Percentiles rank a stretch among this genome's conserved stretches.
These are phyloP conservation scores for Dictyostelium intermedium DNA, from an alignment of 78 protist species.

Conservation along the genomic window DNA sequence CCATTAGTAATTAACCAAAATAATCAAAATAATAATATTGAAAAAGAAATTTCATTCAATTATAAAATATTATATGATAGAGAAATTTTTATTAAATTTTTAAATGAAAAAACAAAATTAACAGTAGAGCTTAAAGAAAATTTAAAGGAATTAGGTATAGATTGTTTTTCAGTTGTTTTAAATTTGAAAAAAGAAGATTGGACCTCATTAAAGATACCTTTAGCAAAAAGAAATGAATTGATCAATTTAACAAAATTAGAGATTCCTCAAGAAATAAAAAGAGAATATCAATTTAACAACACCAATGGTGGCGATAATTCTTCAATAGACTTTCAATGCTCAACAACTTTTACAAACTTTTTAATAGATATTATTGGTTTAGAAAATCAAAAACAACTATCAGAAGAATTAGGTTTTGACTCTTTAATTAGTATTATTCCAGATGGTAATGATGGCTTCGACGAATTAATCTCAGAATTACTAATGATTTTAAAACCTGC, in stretches of 20 bases:
- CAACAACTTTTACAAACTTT: not conserved
- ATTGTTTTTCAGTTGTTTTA: constrained; percentile 22
- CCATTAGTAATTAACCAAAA: not conserved
- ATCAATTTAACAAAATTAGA: constrained; percentile 13
- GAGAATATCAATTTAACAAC: not conserved
- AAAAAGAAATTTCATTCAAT: not conserved
- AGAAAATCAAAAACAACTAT: not conserved
- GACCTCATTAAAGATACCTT: constrained; percentile 15
- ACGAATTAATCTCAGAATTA: not conserved
- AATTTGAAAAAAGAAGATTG: constrained; percentile 33
- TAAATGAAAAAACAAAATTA: constrained; percentile 17
- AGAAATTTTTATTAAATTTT: not conserved
- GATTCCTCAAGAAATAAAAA: not conserved
- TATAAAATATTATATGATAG: constrained; percentile 10
- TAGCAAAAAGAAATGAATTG: constrained; percentile 12
- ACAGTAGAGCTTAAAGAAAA: not conserved
- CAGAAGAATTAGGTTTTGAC: not conserved
- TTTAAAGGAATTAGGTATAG: not conserved
- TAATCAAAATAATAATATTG: not conserved
- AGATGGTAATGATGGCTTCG: not conserved
- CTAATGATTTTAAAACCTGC: not conserved
- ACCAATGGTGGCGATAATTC: not conserved
- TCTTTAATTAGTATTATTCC: not conserved
- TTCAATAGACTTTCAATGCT: not conserved
- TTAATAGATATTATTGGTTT: not conserved